A percentile compares a stretch with the other conserved stretches of the same genome.
Evolutionary conservation across 2,329 filamentous ascomycete species (phyloP).

Genomic region (Colletotrichum tofieldiae): DNA sequence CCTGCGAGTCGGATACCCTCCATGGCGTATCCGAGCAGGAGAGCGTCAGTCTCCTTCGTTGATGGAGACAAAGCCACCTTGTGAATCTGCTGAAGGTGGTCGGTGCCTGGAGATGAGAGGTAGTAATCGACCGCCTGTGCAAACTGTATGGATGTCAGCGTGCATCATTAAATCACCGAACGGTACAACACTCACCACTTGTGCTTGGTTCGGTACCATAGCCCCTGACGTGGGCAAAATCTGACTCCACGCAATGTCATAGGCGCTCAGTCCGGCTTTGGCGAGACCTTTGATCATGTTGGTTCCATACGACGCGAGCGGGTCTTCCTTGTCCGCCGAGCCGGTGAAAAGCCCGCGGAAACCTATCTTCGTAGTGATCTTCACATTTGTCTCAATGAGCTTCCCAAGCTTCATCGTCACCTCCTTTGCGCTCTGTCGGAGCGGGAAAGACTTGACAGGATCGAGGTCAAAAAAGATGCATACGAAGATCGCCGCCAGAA

Average conservation of each 20-base stretch:
- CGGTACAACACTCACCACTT: constrained; percentile 65
- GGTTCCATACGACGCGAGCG: constrained; percentile 75
- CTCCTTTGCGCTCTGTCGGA: constrained; percentile 71
- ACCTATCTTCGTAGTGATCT: constrained; percentile 65
- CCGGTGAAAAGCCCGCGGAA: constrained; percentile 70
- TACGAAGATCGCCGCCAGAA: constrained; percentile 76
- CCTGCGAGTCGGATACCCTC: constrained; percentile 81
- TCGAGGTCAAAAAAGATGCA: constrained; percentile 79
- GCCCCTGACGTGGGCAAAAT: constrained; percentile 78
- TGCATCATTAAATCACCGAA: neutral
- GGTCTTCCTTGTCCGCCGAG: constrained; percentile 64
- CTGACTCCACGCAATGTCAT: constrained; percentile 80
- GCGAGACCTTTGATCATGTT: constrained; percentile 76
- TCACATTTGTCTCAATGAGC: constrained; percentile 76
- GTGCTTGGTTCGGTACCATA: constrained; percentile 79
- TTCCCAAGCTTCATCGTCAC: constrained; percentile 73
- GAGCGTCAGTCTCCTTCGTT: constrained; percentile 71
- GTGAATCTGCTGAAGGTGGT: constrained; percentile 74
- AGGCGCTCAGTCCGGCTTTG: constrained; percentile 73
- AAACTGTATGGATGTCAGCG: constrained; percentile 65
- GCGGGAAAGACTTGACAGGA: constrained; percentile 75
- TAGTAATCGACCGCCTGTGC: constrained; percentile 83
- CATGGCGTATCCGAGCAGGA: constrained; percentile 78
- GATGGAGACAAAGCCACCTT: constrained; percentile 70
- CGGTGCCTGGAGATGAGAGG: constrained; percentile 69